These are phyloP conservation scores for Amoeboaphelidium occidentale DNA, from an alignment of 371 early-diverging fungal genomes.

Conservation along the genomic window DNA sequence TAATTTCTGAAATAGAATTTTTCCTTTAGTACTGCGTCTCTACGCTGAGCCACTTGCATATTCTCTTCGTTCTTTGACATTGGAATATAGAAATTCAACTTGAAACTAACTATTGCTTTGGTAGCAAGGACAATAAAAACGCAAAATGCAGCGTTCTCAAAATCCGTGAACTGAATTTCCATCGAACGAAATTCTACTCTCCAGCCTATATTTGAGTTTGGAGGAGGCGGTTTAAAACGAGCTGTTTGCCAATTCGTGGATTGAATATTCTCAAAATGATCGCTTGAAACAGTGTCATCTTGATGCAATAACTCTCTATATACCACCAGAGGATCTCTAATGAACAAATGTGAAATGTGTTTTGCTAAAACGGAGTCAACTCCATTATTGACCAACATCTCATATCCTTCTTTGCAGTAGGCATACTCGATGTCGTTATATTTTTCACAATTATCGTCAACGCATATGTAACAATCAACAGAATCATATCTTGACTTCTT, in stretches of 20 bases:
- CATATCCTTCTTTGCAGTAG: slow-evolving; percentile 50
- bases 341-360: slow-evolving; percentile 91
- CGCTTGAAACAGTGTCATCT: slow-evolving; percentile 50
- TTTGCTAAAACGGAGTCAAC: slow-evolving; percentile 71
- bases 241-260: slow-evolving; percentile 98
- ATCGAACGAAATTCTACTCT: slow-evolving; percentile 94
- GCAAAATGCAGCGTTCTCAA: slow-evolving; percentile 91
- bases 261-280: slow-evolving; percentile 97
- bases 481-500: slow-evolving; percentile 93
- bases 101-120: slow-evolving; percentile 64
- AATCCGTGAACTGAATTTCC: slow-evolving; percentile 94
- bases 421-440: slow-evolving; percentile 84
- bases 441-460: slow-evolving; percentile 37
- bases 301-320: slow-evolving; percentile 69
- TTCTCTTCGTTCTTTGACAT: slow-evolving; percentile 88
- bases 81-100: slow-evolving; percentile 87
- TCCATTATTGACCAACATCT: slow-evolving; percentile 33
- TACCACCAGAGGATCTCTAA: slow-evolving; percentile 92
- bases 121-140: slow-evolving; percentile 80
- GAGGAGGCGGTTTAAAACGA: slow-evolving; percentile 90
- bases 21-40: slow-evolving; percentile 51
- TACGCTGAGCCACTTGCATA: slow-evolving; percentile 64
- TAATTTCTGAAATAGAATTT: slow-evolving; percentile 76
- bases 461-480: slow-evolving; percentile 38
- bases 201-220: slow-evolving; percentile 71